phyloP scores from a whole-genome alignment of 352 stramenopile genomes.

The Globisporangium alternatum region DNA sequence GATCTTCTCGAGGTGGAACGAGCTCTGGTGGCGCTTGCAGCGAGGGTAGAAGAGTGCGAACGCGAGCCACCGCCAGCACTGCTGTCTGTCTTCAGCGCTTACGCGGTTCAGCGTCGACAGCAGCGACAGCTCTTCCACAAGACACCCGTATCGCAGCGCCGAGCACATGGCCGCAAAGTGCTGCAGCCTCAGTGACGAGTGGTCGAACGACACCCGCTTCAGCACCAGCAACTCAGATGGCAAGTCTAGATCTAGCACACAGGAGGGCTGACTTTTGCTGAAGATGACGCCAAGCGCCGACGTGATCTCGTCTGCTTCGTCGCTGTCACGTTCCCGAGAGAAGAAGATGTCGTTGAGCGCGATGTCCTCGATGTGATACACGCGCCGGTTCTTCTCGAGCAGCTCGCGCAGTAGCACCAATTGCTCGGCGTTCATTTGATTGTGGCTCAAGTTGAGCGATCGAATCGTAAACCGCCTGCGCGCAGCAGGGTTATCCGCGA shows the following conservation, averaged over 20 bases:
- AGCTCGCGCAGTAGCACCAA: slow-evolving; percentile 13
- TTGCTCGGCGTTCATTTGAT: slow-evolving; percentile 8
- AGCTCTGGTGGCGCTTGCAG: background rate
- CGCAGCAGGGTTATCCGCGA: background rate
- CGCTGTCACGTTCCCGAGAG: slow-evolving; percentile 9
- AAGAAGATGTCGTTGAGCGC: slow-evolving; percentile 12
- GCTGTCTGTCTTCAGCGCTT: background rate
- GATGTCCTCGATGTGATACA: slow-evolving; percentile 7
- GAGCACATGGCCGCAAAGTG: slow-evolving; percentile 12
- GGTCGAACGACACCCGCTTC: slow-evolving; percentile 11
- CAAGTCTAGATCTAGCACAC: background rate
- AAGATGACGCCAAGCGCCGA: background rate
- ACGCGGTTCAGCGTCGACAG: slow-evolving; percentile 7
- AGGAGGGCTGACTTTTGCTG: background rate
- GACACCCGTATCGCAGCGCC: slow-evolving; percentile 5
- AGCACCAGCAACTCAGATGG: background rate
- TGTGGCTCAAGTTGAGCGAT: slow-evolving; percentile 15
- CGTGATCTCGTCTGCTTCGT: background rate
- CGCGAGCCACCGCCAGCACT: slow-evolving; percentile 18
- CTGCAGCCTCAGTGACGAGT: slow-evolving; percentile 10
- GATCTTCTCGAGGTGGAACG: slow-evolving; percentile 11
- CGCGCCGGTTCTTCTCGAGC: slow-evolving; percentile 1
- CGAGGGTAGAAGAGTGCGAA: slow-evolving; percentile 18
- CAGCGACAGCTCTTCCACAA: slow-evolving; percentile 5
- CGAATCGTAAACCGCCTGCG: background rate